Conservation (phyloP, 495 filamentous ascomycete genomes). For the Platismatia glauca region DNA sequence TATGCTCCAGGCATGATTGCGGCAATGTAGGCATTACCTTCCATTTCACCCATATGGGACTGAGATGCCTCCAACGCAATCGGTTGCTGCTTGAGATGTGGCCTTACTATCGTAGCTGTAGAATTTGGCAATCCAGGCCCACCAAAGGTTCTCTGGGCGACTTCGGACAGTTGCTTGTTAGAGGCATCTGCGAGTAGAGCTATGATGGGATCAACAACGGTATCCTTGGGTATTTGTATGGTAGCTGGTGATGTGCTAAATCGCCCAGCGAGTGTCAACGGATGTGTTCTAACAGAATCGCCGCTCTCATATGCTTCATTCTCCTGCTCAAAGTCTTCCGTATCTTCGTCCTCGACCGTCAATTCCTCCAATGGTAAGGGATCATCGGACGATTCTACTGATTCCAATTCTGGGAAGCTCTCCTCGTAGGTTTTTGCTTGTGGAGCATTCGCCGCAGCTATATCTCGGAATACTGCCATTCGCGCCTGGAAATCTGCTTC, state of each 20-base stretch:
- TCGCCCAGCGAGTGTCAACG: slow-evolving; percentile 52
- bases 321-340: slow-evolving; percentile 35
- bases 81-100: slow-evolving; percentile 51
- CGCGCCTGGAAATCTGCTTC: slow-evolving; percentile 11
- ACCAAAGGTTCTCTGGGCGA: slow-evolving; percentile 63
- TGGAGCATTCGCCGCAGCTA: slow-evolving; percentile 39
- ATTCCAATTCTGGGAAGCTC: background rate
- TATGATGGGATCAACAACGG: slow-evolving; percentile 58
- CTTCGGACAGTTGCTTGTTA: slow-evolving; percentile 61
- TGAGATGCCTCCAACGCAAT: slow-evolving; percentile 64
- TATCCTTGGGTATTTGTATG: slow-evolving; percentile 54
- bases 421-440: background rate
- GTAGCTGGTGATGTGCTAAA: slow-evolving; percentile 63
- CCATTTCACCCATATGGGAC: slow-evolving; percentile 68
- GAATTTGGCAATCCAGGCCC: slow-evolving; percentile 66
- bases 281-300: slow-evolving; percentile 48
- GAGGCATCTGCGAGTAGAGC: slow-evolving; percentile 55
- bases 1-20: slow-evolving; percentile 75
- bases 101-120: slow-evolving; percentile 42
- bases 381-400: background rate
- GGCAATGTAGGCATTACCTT: slow-evolving; percentile 76
- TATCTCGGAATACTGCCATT: slow-evolving; percentile 38
- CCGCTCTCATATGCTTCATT: slow-evolving; percentile 25
- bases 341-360: slow-evolving; percentile 42
- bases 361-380: slow-evolving; percentile 20